Base-by-base conservation (phyloP, 1,139 yeast genomes). In the Nakaseomyces uthaithaninus region DNA sequence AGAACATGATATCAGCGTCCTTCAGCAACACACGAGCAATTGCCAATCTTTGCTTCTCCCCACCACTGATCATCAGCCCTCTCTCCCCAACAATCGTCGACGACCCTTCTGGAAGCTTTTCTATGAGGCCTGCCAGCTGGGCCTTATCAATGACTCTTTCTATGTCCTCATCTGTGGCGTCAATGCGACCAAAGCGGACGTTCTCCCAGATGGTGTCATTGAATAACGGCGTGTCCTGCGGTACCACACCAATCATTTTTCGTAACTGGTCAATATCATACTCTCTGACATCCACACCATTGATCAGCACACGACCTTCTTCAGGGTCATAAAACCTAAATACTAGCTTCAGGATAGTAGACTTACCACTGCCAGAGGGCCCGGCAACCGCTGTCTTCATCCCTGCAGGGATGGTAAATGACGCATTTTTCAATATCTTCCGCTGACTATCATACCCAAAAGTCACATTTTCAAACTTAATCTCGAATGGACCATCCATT, bases 41-140 rank as follows among this genome's bases (percentile, higher is more conserved):
- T 0, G 98, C 98, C 41, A 91, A 68, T 47, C 99, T 70, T 62
- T 91, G 99, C 59, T 93, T 89, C 61, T 91, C 98, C 43, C 99
- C 99, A 11, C 99, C 98, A 9, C 96, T 86, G 37, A 91, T 87
- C 98, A 91, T 91, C 73, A 91, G 72, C 17, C 99, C 98, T 52
- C 99, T 69, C 62, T 93, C 99, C 38, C 99, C 99, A n/a, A 91
- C 98, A 42, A 84, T 69, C 0, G 98, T 91, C 27, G 80, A 68
- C 34, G 74, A 68, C 1, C 96, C 96, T 11, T 84, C 83, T 0
- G 98, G 97, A 36, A 91, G 66, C 38, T 80, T 85, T 5, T 62
- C 54, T 16, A 93, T 71, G 35, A 89, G 66, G 16, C 65, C 63
- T 44, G 76, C 75, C 43, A 91, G 69, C 54, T 83, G 80, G 1